phyloP scores from a whole-genome alignment of 441 rosid species.

The Pelargonium cotyledonis region DNA sequence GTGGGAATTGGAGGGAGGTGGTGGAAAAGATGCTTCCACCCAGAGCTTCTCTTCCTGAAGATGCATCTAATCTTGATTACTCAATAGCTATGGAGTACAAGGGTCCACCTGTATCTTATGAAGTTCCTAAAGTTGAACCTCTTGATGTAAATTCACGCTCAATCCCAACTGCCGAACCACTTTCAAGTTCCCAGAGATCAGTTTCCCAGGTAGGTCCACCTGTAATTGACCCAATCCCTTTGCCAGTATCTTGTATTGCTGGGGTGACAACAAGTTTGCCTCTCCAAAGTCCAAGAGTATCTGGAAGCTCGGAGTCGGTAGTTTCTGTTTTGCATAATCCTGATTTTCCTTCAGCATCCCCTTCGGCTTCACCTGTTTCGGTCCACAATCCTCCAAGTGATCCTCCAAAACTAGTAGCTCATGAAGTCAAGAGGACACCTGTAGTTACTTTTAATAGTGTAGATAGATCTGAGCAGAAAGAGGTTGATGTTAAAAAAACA shows the following conservation, averaged over 20 bases:
- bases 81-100: conserved; percentile 81
- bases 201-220: conserved; percentile 31
- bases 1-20: conserved; percentile 71
- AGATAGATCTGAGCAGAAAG: conserved; percentile 47
- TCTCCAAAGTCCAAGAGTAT: conserved; percentile 68
- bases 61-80: conserved; percentile 58
- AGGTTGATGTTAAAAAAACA: conserved; percentile 43
- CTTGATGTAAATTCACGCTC: conserved; percentile 44
- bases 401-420: conserved; percentile 34
- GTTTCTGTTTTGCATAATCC: conserved; percentile 90
- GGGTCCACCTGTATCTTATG: conserved; percentile 67
- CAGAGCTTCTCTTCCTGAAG: conserved; percentile 72
- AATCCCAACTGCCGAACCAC: conserved; percentile 52
- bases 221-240: conserved; percentile 54
- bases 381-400: conserved; percentile 30
- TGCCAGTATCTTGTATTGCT: conserved; percentile 68
- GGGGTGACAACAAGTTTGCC: conserved; percentile 48
- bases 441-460: conserved; percentile 77
- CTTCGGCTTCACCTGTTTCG: conserved; percentile 74
- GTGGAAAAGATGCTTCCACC: conserved; percentile 86
- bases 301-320: conserved; percentile 87
- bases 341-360: conserved; percentile 77
- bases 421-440: conserved; percentile 46
- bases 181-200: conserved; percentile 38
- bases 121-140: conserved; percentile 77